phyloP scores from a whole-genome alignment of 2,329 filamentous ascomycete genomes.

The Colletotrichum tabaci region DNA sequence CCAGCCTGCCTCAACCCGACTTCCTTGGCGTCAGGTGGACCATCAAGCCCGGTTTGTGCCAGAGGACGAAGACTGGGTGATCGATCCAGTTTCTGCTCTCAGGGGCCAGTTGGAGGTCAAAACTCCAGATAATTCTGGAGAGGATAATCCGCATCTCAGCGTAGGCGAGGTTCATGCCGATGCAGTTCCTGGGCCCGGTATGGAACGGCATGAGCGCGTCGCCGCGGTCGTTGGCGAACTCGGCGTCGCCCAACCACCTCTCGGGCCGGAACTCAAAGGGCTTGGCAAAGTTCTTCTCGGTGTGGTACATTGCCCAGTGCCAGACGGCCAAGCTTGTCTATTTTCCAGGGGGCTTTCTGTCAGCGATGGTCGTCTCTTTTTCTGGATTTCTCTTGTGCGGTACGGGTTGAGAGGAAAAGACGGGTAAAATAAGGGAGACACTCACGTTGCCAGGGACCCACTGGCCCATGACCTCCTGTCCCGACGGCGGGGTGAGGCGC shows the following conservation, averaged over 20 bases:
- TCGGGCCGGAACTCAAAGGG: neutral
- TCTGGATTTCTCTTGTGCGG: too few relatives aligned
- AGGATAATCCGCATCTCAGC: constrained; percentile 38
- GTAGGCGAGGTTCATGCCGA: constrained; percentile 39
- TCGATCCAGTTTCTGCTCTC: constrained; percentile 32
- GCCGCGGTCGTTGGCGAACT: neutral
- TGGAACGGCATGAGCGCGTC: neutral
- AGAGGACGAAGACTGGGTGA: constrained; percentile 11
- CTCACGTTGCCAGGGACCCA: too few relatives aligned
- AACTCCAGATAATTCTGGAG: constrained; percentile 28
- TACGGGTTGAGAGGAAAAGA: too few relatives aligned
- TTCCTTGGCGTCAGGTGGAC: constrained; percentile 36
- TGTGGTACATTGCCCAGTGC: neutral
- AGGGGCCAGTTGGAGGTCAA: constrained; percentile 26
- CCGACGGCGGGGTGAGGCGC: neutral
- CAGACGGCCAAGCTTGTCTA: neutral
- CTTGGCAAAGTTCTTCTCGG: neutral
- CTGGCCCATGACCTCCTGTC: too few relatives aligned
- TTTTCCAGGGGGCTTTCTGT: too few relatives aligned
- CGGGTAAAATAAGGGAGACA: too few relatives aligned
- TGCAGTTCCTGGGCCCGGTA: neutral
- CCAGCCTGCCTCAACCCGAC: neutral
- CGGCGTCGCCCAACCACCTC: neutral
- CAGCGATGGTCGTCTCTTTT: too few relatives aligned
- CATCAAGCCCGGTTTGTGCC: constrained; percentile 29